Conservation (phyloP, 768 basidiomycete species). For the Russula emetica region DNA sequence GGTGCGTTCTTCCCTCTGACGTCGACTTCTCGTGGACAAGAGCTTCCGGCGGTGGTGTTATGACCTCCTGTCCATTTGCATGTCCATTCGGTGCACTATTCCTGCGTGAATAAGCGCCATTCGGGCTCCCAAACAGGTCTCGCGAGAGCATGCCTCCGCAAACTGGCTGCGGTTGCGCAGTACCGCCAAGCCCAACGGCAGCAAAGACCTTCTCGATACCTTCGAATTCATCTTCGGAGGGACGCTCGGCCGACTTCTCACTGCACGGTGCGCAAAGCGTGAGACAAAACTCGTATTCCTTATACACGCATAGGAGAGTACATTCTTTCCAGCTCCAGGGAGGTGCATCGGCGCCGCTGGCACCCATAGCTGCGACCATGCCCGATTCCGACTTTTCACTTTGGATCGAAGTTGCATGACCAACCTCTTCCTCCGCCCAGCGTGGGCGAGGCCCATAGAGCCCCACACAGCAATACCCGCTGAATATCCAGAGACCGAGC, state of each 20-base stretch:
- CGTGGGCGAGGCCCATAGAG: slow-evolving; percentile 76
- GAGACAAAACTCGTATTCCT: slow-evolving; percentile 79
- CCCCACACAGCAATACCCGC: slow-evolving; percentile 74
- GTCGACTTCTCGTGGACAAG: too few species aligned
- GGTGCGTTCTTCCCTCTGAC: too few species aligned
- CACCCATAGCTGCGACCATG: background rate
- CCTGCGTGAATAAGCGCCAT: too few species aligned
- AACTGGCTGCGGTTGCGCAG: too few species aligned
- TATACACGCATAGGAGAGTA: slow-evolving; percentile 65
- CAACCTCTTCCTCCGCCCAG: slow-evolving; percentile 77
- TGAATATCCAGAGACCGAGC: slow-evolving; percentile 76
- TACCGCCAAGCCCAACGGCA: too few species aligned
- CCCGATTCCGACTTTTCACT: slow-evolving; percentile 43
- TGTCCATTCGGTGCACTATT: too few species aligned
- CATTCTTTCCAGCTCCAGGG: slow-evolving; percentile 78
- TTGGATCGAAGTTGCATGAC: slow-evolving; percentile 52
- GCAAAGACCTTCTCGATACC: slow-evolving; percentile 58
- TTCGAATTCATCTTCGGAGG: slow-evolving; percentile 38
- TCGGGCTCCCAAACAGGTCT: slow-evolving; percentile 68
- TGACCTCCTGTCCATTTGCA: too few species aligned
- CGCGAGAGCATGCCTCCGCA: slow-evolving; percentile 55
- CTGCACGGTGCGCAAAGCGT: slow-evolving; percentile 38
- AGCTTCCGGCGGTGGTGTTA: too few species aligned
- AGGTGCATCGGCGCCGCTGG: slow-evolving; percentile 40
- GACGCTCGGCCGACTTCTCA: slow-evolving; percentile 34